Conservation (phyloP, 1,284 basidiomycete species). For the Calocybe gambosa region DNA sequence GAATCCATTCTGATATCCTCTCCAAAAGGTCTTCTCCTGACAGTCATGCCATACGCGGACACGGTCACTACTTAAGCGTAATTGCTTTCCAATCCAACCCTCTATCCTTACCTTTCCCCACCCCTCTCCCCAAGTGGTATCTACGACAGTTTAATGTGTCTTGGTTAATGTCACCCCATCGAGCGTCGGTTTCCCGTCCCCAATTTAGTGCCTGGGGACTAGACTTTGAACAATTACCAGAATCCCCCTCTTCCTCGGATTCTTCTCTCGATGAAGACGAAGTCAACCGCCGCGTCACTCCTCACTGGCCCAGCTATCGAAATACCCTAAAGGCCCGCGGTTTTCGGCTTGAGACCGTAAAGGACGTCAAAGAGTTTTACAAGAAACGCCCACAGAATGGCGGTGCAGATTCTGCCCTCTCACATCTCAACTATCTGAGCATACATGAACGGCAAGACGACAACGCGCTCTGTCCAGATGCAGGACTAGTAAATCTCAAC, state of each 20-base stretch:
- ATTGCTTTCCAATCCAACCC: too few relatives aligned
- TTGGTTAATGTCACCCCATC: neutral
- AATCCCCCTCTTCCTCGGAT: constrained; percentile 37
- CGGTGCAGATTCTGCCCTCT: constrained; percentile 17
- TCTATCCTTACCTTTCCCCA: constrained; percentile 9
- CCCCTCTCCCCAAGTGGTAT: neutral
- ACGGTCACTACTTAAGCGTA: constrained; percentile 15
- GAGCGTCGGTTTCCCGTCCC: neutral
- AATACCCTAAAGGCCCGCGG: constrained; percentile 42
- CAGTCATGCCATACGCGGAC: constrained; percentile 23
- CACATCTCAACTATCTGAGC: constrained; percentile 27
- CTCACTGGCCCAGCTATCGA: constrained; percentile 57
- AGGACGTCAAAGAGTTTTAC: constrained; percentile 57
- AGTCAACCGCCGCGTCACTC: constrained; percentile 49
- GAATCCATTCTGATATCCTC: constrained; percentile 20
- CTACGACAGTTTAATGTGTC: neutral
- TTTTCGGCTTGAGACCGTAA: constrained; percentile 59
- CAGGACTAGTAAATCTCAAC: constrained; percentile 48
- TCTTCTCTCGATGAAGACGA: constrained; percentile 59
- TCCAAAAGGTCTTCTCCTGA: constrained; percentile 23
- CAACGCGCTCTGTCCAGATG: constrained; percentile 58
- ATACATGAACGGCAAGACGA: constrained; percentile 38
- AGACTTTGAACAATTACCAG: constrained; percentile 21
- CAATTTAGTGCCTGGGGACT: constrained; percentile 20
- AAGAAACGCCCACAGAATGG: constrained; percentile 27